Base-by-base conservation (phyloP, 257 asterid genomes). In the Paraleonurus japonicus region DNA sequence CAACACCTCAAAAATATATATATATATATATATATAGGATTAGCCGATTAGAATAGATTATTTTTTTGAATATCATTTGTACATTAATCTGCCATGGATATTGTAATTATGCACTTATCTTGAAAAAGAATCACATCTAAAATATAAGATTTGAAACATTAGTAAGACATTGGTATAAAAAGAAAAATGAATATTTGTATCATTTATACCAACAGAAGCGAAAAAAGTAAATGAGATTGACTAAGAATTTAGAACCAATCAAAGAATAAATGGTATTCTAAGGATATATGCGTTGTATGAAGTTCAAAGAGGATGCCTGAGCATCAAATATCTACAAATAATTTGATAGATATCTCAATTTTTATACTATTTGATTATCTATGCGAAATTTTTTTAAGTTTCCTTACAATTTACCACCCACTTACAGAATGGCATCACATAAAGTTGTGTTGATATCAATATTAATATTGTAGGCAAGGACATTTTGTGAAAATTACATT, bases 1-100 rank as follows among this genome's bases (percentile, higher is more conserved):
- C 63, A 70, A 66, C 62, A 65, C 13, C 30, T 24, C 65, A 5
- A 35, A 59, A n/a, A 51, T 10, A 65, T 39, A 71, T 41, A 20
- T 57, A 16, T 4, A n/a, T n/a, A n/a, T n/a, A n/a, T n/a, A n/a
- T n/a, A n/a, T n/a, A n/a, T n/a, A n/a, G n/a, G n/a, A n/a, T n/a
- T n/a, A n/a, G n/a, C n/a, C n/a, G 9, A 11, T 20, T 9, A 22
- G 30, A 37, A 50, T n/a, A 39, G 13, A 70, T 35, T 64, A n/a
- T 7, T 50, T 65, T 11, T 37, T 28, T n/a, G 47, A 17, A 27
- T 23, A 67, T 33, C 53, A 47, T 47, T 27, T 51, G 11, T 10
- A 19, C 43, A 54, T n/a, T 39, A 26, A 26, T 23, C 28, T 63
- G 15, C 30, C 72, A 51, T 50, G 47, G 23, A 7, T 24, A 32